These are phyloP conservation scores for Beauveria sp. DNA, from an alignment of 2,329 filamentous ascomycete genomes.

Conservation along the genomic window DNA sequence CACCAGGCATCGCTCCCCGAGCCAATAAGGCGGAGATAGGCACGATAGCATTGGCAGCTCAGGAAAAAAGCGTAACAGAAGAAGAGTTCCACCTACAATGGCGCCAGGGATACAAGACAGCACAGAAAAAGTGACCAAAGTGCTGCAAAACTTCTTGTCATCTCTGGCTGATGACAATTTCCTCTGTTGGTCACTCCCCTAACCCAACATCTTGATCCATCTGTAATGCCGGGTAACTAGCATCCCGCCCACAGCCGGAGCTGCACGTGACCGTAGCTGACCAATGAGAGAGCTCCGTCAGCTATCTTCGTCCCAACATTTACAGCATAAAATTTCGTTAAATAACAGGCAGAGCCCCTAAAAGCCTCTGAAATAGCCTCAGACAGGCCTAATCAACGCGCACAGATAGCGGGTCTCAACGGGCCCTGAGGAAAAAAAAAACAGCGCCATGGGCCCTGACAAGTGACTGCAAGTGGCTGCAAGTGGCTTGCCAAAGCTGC, in stretches of 20 bases:
- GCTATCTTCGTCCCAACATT: constrained; percentile 10
- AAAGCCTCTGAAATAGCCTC: background rate
- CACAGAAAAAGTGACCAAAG: too few relatives aligned
- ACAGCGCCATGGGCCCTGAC: background rate
- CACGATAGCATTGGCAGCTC: too few relatives aligned
- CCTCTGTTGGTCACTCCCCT: background rate
- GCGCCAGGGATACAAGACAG: too few relatives aligned
- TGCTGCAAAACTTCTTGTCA: too few relatives aligned
- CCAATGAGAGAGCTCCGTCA: constrained; percentile 1
- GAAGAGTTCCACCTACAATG: too few relatives aligned
- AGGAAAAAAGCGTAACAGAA: too few relatives aligned
- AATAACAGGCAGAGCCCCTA: background rate
- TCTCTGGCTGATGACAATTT: background rate
- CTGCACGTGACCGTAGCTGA: background rate
- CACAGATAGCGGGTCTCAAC: background rate
- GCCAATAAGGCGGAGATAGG: too few relatives aligned
- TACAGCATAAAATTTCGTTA: background rate
- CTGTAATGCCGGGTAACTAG: constrained; percentile 1
- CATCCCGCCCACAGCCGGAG: background rate
- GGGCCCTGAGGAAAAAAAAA: background rate
- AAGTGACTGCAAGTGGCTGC: constrained; percentile 2
- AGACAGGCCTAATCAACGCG: background rate
- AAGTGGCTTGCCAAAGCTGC: constrained; percentile 1
- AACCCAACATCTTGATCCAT: constrained; percentile 11
- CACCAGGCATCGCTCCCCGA: too few relatives aligned